These are phyloP conservation scores for Lycium ferocissimum DNA, from an alignment of 257 asterid genomes.

Conservation along the genomic window DNA sequence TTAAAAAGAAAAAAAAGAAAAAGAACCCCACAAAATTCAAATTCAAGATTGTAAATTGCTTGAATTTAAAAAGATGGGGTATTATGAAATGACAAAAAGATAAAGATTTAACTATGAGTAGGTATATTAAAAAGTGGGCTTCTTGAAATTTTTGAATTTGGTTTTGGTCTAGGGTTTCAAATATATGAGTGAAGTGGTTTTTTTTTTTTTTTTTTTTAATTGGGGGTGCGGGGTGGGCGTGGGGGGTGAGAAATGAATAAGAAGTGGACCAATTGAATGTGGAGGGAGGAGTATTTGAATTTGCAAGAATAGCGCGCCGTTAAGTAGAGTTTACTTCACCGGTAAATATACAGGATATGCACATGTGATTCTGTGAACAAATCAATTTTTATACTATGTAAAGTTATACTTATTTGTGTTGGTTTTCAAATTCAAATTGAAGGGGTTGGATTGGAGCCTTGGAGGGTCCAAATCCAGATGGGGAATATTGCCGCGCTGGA, in stretches of 20 bases:
- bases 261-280: neutral
- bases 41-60: conserved; percentile 13
- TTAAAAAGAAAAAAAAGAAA: too few relatives aligned
- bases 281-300: conserved; percentile 42
- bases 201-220: neutral
- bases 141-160: neutral
- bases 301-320: conserved; percentile 44
- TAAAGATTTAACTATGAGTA: neutral
- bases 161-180: conserved; percentile 17
- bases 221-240: neutral
- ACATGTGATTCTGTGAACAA: neutral
- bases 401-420: neutral
- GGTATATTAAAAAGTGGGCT: neutral
- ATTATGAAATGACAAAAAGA: neutral
- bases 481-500: conserved; percentile 31
- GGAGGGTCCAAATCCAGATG: conserved; percentile 24
- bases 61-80: neutral
- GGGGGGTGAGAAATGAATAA: neutral
- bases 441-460: conserved; percentile 35
- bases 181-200: neutral
- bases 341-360: conserved; percentile 24
- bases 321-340: conserved; percentile 14
- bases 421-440: conserved; percentile 47
- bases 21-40: conserved; percentile 27
- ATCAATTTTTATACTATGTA: too few relatives aligned